These are phyloP conservation scores for Dendrostoma leiphaemia DNA, from an alignment of 2,329 filamentous ascomycete genomes.

Conservation along the genomic window DNA sequence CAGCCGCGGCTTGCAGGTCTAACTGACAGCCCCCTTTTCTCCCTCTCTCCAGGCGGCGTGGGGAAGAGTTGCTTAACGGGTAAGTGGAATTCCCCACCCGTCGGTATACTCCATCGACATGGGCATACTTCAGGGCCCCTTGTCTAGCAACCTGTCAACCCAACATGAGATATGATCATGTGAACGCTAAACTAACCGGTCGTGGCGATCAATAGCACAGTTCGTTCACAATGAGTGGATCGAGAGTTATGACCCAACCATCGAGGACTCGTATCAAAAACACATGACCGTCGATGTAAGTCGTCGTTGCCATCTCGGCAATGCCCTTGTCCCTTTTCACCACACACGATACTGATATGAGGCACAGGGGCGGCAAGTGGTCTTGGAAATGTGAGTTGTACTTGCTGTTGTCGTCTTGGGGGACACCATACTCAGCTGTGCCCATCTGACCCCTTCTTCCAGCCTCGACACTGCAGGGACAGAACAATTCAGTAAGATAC, in stretches of 20 bases:
- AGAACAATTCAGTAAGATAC: constrained; percentile 80
- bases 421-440: constrained; percentile 9
- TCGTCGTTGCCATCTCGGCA: constrained; percentile 26
- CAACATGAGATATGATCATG: constrained; percentile 13
- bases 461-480: constrained; percentile 88
- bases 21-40: constrained; percentile 13
- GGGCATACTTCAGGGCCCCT: constrained; percentile 19
- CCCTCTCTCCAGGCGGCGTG: constrained; percentile 65
- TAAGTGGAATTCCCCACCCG: constrained; percentile 41
- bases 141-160: constrained; percentile 12
- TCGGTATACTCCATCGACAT: constrained; percentile 12
- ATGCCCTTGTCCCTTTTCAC: constrained; percentile 3
- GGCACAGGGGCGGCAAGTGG: constrained; percentile 75
- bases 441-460: constrained; percentile 15
- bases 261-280: constrained; percentile 75
- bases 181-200: constrained; percentile 18
- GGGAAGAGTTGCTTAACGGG: constrained; percentile 91
- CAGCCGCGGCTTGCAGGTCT: neutral
- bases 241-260: constrained; percentile 79
- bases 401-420: constrained; percentile 15
- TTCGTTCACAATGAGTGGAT: constrained; percentile 96
- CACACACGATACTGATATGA: constrained; percentile 30
- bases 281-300: constrained; percentile 81
- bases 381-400: constrained; percentile 76
- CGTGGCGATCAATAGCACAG: constrained; percentile 59